Evolutionary conservation across 2,329 filamentous ascomycete species (phyloP).

Genomic region (Ilyonectria mors-panacis): DNA sequence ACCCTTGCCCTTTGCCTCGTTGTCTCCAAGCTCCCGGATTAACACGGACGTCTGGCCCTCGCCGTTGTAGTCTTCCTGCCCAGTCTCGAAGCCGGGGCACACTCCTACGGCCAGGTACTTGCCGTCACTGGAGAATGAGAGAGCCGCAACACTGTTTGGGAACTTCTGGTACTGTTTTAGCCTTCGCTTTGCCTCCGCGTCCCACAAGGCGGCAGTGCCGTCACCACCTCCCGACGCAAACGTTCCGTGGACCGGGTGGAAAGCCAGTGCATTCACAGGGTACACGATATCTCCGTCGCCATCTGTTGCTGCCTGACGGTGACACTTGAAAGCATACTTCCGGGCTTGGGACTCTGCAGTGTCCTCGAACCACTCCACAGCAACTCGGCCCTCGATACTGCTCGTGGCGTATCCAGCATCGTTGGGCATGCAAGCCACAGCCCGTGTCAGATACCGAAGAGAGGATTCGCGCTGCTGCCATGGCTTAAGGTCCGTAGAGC

Average conservation of each 20-base stretch:
- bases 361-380: slow-evolving; percentile 98
- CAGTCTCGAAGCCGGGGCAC: slow-evolving; percentile 90
- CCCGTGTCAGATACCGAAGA: slow-evolving; percentile 95
- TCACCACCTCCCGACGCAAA: slow-evolving; percentile 94
- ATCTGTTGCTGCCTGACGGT: slow-evolving; percentile 80
- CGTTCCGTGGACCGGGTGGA: slow-evolving; percentile 86
- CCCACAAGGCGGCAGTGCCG: slow-evolving; percentile 93
- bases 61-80: slow-evolving; percentile 82
- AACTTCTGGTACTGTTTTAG: slow-evolving; percentile 92
- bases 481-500: slow-evolving; percentile 72
- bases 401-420: slow-evolving; percentile 94
- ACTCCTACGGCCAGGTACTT: slow-evolving; percentile 84
- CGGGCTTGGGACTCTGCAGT: slow-evolving; percentile 87
- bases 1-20: slow-evolving; percentile 89
- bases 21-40: slow-evolving; percentile 87
- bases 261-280: slow-evolving; percentile 90
- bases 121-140: slow-evolving; percentile 84
- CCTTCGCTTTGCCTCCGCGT: slow-evolving; percentile 89
- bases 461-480: slow-evolving; percentile 96
- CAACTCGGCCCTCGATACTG: slow-evolving; percentile 94
- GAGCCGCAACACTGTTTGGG: slow-evolving; percentile 80
- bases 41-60: slow-evolving; percentile 83
- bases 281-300: slow-evolving; percentile 85
- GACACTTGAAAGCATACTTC: slow-evolving; percentile 99
- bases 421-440: slow-evolving; percentile 95